Evolutionary conservation across 345 rosid genomes (phyloP).

Genomic region (Salix exigua): DNA sequence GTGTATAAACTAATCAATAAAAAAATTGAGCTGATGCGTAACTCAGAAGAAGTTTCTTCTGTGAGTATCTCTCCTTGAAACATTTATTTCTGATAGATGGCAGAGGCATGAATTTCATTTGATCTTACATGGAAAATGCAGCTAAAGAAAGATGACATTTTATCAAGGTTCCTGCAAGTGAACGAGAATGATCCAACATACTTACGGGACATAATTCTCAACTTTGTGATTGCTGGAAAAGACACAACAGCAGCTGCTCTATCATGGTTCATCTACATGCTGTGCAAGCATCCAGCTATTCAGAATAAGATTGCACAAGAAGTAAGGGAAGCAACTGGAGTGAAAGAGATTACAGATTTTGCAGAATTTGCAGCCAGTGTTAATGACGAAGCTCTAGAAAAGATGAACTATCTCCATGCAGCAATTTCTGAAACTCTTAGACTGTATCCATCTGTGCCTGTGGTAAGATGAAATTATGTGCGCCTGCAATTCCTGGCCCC

Average conservation of each 20-base stretch:
- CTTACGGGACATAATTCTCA: slow-evolving; percentile 43
- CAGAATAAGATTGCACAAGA: slow-evolving; percentile 31
- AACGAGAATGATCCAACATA: slow-evolving; percentile 41
- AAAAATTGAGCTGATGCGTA: too few species aligned
- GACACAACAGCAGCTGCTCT: slow-evolving; percentile 38
- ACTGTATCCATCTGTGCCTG: slow-evolving; percentile 43
- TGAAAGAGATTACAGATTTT: background rate
- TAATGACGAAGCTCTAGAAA: slow-evolving; percentile 32
- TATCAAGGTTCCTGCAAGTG: slow-evolving; percentile 43
- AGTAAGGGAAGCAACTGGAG: slow-evolving; percentile 17
- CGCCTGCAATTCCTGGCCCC: too few species aligned
- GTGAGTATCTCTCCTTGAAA: background rate
- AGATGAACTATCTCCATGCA: slow-evolving; percentile 43
- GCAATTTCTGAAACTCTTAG: slow-evolving; percentile 39
- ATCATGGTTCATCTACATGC: slow-evolving; percentile 43
- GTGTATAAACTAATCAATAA: slow-evolving; percentile 22
- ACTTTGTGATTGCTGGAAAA: slow-evolving; percentile 40
- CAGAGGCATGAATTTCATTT: too few species aligned
- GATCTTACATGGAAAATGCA: slow-evolving; percentile 5
- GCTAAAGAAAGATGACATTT: slow-evolving; percentile 34
- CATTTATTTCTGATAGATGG: too few species aligned
- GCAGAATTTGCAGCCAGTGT: slow-evolving; percentile 24
- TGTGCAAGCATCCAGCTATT: slow-evolving; percentile 29
- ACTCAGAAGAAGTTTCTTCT: background rate
- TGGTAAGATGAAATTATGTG: slow-evolving; percentile 18